These are phyloP conservation scores for Saposhnikovia divaricata DNA, from an alignment of 129 eudicot genomes.

Conservation along the genomic window DNA sequence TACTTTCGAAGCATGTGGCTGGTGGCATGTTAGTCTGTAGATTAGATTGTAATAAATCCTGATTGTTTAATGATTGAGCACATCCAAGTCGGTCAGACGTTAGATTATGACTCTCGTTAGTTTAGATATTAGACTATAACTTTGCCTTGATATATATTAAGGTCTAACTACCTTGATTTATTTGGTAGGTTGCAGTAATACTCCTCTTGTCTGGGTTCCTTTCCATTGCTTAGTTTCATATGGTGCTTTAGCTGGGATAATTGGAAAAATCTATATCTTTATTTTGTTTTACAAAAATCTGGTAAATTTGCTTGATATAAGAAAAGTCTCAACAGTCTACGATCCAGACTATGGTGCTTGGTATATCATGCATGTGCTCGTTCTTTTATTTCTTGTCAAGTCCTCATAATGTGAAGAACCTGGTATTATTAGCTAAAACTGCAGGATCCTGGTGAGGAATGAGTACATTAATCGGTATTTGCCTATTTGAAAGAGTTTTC, in stretches of 20 bases:
- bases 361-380: neutral
- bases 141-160: neutral
- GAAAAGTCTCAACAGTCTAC: neutral
- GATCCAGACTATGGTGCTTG: neutral
- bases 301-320: neutral
- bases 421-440: neutral
- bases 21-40: constrained; percentile 3
- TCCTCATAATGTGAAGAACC: neutral
- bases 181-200: neutral
- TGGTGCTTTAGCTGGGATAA: neutral
- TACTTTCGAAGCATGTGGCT: neutral
- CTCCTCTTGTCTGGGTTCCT: neutral
- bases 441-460: neutral
- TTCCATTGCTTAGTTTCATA: neutral
- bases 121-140: neutral
- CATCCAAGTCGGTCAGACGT: neutral
- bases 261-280: no score
- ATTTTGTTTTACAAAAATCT: neutral
- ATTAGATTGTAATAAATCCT: neutral
- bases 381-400: neutral
- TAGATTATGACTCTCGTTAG: neutral
- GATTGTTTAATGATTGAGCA: neutral
- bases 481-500: neutral
- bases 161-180: neutral
- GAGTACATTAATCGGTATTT: neutral